Conservation (phyloP, 75 land plant genomes). For the Picea sitchensis region DNA sequence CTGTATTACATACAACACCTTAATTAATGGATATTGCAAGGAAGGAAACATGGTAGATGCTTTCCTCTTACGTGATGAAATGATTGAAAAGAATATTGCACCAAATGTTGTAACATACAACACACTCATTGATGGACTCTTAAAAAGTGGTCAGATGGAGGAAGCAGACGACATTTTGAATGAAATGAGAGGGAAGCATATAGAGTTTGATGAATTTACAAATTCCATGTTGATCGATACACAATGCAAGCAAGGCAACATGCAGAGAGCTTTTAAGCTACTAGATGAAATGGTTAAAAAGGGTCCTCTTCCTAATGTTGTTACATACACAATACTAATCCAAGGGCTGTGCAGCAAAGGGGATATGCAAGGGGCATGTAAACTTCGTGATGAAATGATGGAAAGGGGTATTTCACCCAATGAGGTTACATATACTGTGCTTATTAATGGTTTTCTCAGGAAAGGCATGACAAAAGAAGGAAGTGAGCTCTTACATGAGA, state of each 20-base stretch:
- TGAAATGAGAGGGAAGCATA: slow-evolving; percentile 11
- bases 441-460: too few species aligned
- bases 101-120: slow-evolving; percentile 15
- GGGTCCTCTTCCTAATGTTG: slow-evolving; percentile 16
- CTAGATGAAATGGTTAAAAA: slow-evolving; percentile 17
- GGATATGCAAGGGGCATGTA: slow-evolving; percentile 5
- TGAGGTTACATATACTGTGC: too few species aligned
- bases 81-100: slow-evolving; percentile 3
- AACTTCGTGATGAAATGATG: slow-evolving; percentile 13
- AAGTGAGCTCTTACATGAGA: too few species aligned
- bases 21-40: slow-evolving; percentile 26
- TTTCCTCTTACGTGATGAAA: slow-evolving; percentile 10
- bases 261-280: slow-evolving; percentile 20
- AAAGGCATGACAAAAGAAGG: too few species aligned
- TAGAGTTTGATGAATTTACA: slow-evolving; percentile 26
- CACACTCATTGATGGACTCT: slow-evolving; percentile 20
- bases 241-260: slow-evolving; percentile 17
- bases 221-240: slow-evolving; percentile 30
- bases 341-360: slow-evolving; percentile 13
- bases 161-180: slow-evolving; percentile 11
- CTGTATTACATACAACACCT: slow-evolving; percentile 13
- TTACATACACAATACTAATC: slow-evolving; percentile 23
- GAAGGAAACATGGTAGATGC: slow-evolving; percentile 12
- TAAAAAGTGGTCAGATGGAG: slow-evolving; percentile 13
- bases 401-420: too few species aligned